Percentiles rank a stretch among this genome's conserved stretches.
phyloP scores from a whole-genome alignment of 2,329 filamentous ascomycete genomes.

The Bipolaris cookei region DNA sequence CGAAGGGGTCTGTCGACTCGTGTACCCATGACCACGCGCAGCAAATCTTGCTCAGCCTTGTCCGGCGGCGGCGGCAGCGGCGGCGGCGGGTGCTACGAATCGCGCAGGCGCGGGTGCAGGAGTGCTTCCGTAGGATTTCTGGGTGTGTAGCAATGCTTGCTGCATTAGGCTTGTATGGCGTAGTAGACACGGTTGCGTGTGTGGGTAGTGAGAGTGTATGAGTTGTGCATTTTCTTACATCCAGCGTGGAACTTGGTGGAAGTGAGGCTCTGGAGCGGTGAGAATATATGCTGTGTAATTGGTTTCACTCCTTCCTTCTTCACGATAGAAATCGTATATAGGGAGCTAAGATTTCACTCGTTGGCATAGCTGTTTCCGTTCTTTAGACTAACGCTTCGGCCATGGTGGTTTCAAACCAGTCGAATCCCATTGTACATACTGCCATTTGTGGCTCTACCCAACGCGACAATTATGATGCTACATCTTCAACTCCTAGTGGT shows the following conservation, averaged over 20 bases:
- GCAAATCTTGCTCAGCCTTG: too few species aligned
- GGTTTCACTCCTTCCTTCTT: neutral
- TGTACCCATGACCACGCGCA: too few species aligned
- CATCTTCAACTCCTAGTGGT: too few species aligned
- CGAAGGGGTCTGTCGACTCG: too few species aligned
- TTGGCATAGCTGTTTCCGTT: neutral
- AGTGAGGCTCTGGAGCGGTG: neutral
- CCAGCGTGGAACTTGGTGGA: neutral
- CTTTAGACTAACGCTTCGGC: neutral
- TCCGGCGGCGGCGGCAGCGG: too few species aligned
- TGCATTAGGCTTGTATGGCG: neutral
- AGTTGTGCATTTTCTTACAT: neutral
- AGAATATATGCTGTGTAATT: neutral
- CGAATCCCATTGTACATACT: neutral
- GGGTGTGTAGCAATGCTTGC: neutral
- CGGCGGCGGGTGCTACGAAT: too few species aligned
- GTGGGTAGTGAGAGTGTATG: neutral
- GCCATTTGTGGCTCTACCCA: neutral
- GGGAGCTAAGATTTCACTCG: too few species aligned
- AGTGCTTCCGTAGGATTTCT: neutral
- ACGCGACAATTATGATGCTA: neutral
- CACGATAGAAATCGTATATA: too few species aligned
- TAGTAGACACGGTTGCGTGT: too few species aligned
- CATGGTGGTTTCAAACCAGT: neutral
- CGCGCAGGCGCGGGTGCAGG: neutral